Evolutionary conservation across 2,329 filamentous ascomycete species (phyloP).

Genomic region (Helicocarpus griseus): DNA sequence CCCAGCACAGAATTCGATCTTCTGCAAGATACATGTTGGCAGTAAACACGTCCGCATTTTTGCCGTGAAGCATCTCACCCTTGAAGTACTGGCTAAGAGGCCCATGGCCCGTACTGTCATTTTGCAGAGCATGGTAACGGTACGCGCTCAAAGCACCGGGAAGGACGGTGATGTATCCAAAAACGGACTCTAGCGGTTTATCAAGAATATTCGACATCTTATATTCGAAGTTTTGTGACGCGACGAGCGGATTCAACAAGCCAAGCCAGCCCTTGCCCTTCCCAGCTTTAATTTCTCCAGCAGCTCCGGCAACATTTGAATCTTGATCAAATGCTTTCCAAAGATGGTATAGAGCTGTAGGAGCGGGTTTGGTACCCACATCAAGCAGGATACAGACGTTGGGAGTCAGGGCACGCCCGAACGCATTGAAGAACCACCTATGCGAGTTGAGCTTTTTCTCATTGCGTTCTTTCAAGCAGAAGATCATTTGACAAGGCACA

Average conservation of each 20-base stretch:
- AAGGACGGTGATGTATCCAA: slow-evolving; percentile 95
- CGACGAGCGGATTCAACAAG: slow-evolving; percentile 85
- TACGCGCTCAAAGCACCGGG: slow-evolving; percentile 93
- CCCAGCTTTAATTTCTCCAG: slow-evolving; percentile 95
- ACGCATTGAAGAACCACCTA: slow-evolving; percentile 98
- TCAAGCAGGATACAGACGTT: slow-evolving; percentile 96
- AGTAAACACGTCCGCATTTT: slow-evolving; percentile 93
- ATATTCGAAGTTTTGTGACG: slow-evolving; percentile 98
- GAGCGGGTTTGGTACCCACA: slow-evolving; percentile 84
- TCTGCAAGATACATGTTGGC: slow-evolving; percentile 99
- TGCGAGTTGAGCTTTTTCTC: slow-evolving; percentile 97
- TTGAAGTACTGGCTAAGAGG: slow-evolving; percentile 98
- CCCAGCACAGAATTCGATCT: slow-evolving; percentile 97
- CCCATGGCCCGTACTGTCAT: slow-evolving; percentile 90
- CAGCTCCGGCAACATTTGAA: slow-evolving; percentile 92
- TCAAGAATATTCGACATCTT: slow-evolving; percentile 99
- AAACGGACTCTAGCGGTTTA: slow-evolving; percentile 92
- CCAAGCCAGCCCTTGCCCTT: slow-evolving; percentile 77
- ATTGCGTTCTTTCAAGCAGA: slow-evolving; percentile 97
- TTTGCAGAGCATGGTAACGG: slow-evolving; percentile 89
- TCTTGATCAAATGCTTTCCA: slow-evolving; percentile 99
- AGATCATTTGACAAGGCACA: slow-evolving; percentile 95
- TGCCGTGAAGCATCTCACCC: slow-evolving; percentile 90
- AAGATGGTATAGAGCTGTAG: slow-evolving; percentile 87
- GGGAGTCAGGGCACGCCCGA: slow-evolving; percentile 81